Evolutionary conservation across 352 stramenopile species (phyloP), one percentile per base, ranked within the genome.

Genomic region (Pythium chondricola): DNA sequence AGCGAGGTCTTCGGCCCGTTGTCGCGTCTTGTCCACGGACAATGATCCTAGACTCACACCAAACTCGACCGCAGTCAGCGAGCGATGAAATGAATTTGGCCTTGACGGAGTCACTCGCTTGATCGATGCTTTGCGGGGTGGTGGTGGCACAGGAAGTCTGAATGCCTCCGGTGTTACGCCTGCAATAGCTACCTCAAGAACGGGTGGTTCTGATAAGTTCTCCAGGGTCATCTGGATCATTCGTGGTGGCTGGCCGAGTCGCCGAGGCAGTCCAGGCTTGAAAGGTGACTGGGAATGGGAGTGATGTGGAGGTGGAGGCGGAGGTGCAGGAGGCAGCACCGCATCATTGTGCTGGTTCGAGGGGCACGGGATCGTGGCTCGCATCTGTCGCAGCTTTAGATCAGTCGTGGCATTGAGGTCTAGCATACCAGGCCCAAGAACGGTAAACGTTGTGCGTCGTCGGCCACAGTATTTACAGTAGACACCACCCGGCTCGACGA

Each of bases 401-500:
- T 61, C 53, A 0, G 53, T 61, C 4, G 53, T 61, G 6, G 16
- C 36, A 6, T 25, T 25, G 3, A 10, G 13, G 13, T 35, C 27
- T 10, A 37, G 42, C 16, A 31, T 36, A 6, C 30, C 5, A 7
- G 36, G 14, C 3, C 38, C 51, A 7, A 69, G 31, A 3, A 56
- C 30, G 7, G 59, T 59, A 31, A 71, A 71, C 11, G 53, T 65
- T 26, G 56, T 63, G 9, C 73, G 66, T 5, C 66, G 55, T 2
- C 72, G 63, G n/a, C 75, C 75, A 39, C 75, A 87, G 17, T 71
- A 65, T 44, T 87, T 87, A 58, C 75, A 87, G 56, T 87, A 87
- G 2, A 58, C 42, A 4, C 68, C 75, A 27, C 72, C 59, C 6
- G 75, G 72, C 32, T 87, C 75, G 21, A 85, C 55, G 22, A 69